These are phyloP conservation scores for Penicillium dipodomyicola DNA, from an alignment of 495 filamentous ascomycete species.

Conservation along the genomic window DNA sequence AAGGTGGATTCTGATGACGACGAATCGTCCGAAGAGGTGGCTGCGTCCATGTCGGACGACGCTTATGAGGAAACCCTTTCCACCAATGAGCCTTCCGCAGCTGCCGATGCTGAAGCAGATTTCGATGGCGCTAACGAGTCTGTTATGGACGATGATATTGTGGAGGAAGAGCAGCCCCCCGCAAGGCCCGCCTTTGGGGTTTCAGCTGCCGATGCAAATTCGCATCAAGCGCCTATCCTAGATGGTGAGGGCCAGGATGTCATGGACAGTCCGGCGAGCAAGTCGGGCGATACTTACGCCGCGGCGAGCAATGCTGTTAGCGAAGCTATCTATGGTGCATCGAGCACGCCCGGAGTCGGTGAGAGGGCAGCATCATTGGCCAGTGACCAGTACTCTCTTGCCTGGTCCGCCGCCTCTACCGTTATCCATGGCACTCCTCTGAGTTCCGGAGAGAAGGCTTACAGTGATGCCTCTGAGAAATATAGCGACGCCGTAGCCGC, in stretches of 20 bases:
- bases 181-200: conserved; percentile 22
- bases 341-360: conserved; percentile 42
- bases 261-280: conserved; percentile 49
- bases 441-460: conserved; percentile 47
- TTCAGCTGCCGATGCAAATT: conserved; percentile 23
- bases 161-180: conserved; percentile 21
- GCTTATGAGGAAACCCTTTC: conserved; percentile 2
- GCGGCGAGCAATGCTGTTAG: conserved; percentile 43
- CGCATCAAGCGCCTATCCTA: conserved; percentile 36
- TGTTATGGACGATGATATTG: conserved; percentile 25
- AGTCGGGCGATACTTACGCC: conserved; percentile 49
- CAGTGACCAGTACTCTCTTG: conserved; percentile 55
- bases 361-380: conserved; percentile 49
- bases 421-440: conserved; percentile 57
- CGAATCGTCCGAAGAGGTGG: conserved; percentile 17
- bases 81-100: background rate
- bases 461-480: conserved; percentile 53
- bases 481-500: conserved; percentile 60
- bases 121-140: conserved; percentile 1
- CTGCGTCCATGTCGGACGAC: background rate
- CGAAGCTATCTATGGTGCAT: conserved; percentile 48
- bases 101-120: background rate
- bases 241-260: conserved; percentile 48
- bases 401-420: conserved; percentile 55
- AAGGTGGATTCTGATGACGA: conserved; percentile 5